A percentile compares a stretch with the other conserved stretches of the same genome.
phyloP scores from a whole-genome alignment of 805 yeast species.

The Wickerhamomyces subpelliculosus region DNA sequence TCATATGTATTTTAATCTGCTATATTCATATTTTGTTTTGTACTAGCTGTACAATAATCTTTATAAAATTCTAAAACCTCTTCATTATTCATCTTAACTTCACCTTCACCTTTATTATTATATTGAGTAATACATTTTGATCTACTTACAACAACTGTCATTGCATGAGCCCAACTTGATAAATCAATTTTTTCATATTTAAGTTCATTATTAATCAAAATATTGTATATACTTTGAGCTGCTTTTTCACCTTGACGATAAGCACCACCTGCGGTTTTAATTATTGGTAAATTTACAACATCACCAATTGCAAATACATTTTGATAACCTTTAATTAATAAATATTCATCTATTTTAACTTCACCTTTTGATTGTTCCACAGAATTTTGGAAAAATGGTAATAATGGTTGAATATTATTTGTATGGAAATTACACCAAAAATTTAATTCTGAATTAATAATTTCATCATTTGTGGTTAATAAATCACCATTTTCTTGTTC shows the following conservation, averaged over 20 bases:
- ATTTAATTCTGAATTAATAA: conserved; percentile 24
- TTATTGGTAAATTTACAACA: conserved; percentile 27
- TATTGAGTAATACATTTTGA: conserved; percentile 15
- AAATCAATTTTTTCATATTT: conserved; percentile 10
- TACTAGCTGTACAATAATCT: conserved; percentile 21
- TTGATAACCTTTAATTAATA: conserved; percentile 15
- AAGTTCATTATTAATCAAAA: conserved; percentile 7
- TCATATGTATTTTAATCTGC: neutral
- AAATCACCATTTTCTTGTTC: conserved; percentile 19
- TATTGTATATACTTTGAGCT: conserved; percentile 13
- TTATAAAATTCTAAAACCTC: conserved; percentile 22
- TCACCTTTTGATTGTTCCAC: conserved; percentile 18
- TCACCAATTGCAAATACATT: conserved; percentile 34
- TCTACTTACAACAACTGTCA: conserved; percentile 22
- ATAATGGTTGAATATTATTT: conserved; percentile 27
- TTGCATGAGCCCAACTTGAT: conserved; percentile 19
- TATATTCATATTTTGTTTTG: conserved; percentile 8
- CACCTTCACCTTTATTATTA: conserved; percentile 22
- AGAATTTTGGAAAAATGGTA: conserved; percentile 16
- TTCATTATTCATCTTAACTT: conserved; percentile 20
- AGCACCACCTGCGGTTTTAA: conserved; percentile 37
- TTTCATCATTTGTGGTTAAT: conserved; percentile 20
- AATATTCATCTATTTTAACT: conserved; percentile 19
- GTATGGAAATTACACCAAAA: conserved; percentile 31
- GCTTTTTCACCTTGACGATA: conserved; percentile 17